Evolutionary conservation across 805 yeast genomes (phyloP), one percentile per base, ranked within the genome.

Genomic region (Schwanniomyces yamadae): DNA sequence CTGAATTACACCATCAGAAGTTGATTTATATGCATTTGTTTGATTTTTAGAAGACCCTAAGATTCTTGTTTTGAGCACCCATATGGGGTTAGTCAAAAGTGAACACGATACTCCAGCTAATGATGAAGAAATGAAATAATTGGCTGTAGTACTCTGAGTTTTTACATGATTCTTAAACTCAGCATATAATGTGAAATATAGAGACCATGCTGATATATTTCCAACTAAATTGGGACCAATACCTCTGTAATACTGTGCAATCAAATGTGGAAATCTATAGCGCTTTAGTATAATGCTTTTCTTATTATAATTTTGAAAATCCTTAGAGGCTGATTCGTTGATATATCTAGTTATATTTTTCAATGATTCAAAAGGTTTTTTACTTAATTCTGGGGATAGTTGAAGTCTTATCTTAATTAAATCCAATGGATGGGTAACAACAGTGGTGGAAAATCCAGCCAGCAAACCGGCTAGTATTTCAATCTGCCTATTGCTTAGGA

Each of bases 51-150:
- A 60, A 2, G 77, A 75, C 13, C 89, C 79, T 50, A 90, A 70
- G 46, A 91, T 82, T 42, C 98, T 71, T 0, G 99, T 93, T 59
- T 93, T 93, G 13, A 93, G 57, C 1, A 93, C 96, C 99, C 99
- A 91, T 8, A 91, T 75, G 1, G 99, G 99, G 54, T 89, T 93
- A 1, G 99, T 90, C 11, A 85, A 27, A 0, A 87, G 37, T 1
- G 95, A 75, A 0, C 96, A 87, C 4, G 80, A 50, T 26, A 80
- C 52, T 0, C 99, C 99, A 0, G 97, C 89, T 12, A 61, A 25
- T 2, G 66, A 39, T 2, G 69, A 62, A 5, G 69, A 58, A 4
- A 59, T 51, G 34, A 67, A 65, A 40, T 57, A 68, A 30, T 55
- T 57, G 4, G 55, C 33, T 3, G 59, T 49, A 4, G 53, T 47